A percentile compares a stretch with the other conserved stretches of the same genome.
phyloP scores from a whole-genome alignment of 768 basidiomycete genomes.

The Mycena rebaudengoi region DNA sequence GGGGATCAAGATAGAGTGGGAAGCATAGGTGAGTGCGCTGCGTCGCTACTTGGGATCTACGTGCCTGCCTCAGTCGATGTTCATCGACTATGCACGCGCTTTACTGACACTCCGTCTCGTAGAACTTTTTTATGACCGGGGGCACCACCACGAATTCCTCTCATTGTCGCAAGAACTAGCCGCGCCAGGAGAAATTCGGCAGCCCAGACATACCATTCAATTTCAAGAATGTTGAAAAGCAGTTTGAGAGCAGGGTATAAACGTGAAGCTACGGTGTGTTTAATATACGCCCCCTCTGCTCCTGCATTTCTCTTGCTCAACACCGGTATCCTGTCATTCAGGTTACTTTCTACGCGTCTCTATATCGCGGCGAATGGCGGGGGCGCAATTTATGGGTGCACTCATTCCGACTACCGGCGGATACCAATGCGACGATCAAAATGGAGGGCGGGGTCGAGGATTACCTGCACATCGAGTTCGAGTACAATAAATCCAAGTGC shows the following conservation, averaged over 20 bases:
- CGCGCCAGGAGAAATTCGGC: slow-evolving; percentile 95
- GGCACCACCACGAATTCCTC: slow-evolving; percentile 97
- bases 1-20: slow-evolving; percentile 98
- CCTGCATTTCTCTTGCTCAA: background rate
- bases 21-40: slow-evolving; percentile 77
- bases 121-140: slow-evolving; percentile 96
- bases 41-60: background rate
- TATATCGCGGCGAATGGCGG: slow-evolving; percentile 91
- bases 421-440: slow-evolving; percentile 97
- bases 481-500: slow-evolving; percentile 99
- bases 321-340: slow-evolving; percentile 44
- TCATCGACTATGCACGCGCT: background rate
- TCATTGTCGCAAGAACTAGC: slow-evolving; percentile 95
- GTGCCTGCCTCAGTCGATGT: background rate
- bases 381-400: slow-evolving; percentile 98
- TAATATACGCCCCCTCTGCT: background rate
- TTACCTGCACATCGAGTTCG: slow-evolving; percentile 98
- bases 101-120: slow-evolving; percentile 2
- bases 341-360: slow-evolving; percentile 94
- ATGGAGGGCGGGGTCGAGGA: slow-evolving; percentile 99
- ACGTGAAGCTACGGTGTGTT: slow-evolving; percentile 93
- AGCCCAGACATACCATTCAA: slow-evolving; percentile 96
- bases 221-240: slow-evolving; percentile 99
- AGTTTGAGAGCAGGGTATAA: slow-evolving; percentile 98
- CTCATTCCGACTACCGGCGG: slow-evolving; percentile 98